A percentile compares a stretch with the other conserved stretches of the same genome.
Evolutionary conservation across 2,329 filamentous ascomycete species (phyloP).

Genomic region (Pseudofabraea citricarpa): DNA sequence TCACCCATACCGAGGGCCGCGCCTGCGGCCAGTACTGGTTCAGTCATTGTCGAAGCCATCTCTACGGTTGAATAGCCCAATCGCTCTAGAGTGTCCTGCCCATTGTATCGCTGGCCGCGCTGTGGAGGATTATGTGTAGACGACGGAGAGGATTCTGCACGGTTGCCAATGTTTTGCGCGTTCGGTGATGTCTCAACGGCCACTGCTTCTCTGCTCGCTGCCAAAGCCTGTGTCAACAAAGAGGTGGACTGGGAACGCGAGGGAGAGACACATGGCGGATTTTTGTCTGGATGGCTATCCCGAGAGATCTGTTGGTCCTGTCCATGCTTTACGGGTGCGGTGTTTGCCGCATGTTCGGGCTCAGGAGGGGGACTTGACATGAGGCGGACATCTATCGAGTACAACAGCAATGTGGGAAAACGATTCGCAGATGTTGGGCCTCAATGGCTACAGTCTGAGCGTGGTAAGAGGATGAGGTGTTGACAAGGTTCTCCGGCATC

Average conservation of each 20-base stretch:
- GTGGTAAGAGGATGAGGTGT: neutral
- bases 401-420: conserved; percentile 22
- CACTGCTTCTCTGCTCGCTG: conserved; percentile 14
- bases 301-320: conserved; percentile 16
- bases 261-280: conserved; percentile 12
- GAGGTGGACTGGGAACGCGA: conserved; percentile 18
- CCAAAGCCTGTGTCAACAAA: conserved; percentile 24
- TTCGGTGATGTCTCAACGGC: conserved; percentile 3
- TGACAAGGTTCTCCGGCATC: conserved; percentile 3
- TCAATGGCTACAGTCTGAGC: conserved; percentile 13
- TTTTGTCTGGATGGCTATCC: conserved; percentile 17
- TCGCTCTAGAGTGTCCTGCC: conserved; percentile 6
- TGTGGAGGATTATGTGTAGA: conserved; percentile 2
- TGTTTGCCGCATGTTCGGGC: conserved; percentile 28
- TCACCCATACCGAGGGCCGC: conserved; percentile 11
- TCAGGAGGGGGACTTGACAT: conserved; percentile 28
- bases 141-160: conserved; percentile 3
- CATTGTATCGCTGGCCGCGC: conserved; percentile 12
- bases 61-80: conserved; percentile 5
- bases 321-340: conserved; percentile 21
- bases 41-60: conserved; percentile 13
- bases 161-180: neutral
- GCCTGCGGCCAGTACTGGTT: conserved; percentile 6
- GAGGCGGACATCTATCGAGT: conserved; percentile 30
- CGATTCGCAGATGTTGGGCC: conserved; percentile 24